Evolutionary conservation across 805 yeast species (phyloP).

Genomic region (Candida xiaguanensis): DNA sequence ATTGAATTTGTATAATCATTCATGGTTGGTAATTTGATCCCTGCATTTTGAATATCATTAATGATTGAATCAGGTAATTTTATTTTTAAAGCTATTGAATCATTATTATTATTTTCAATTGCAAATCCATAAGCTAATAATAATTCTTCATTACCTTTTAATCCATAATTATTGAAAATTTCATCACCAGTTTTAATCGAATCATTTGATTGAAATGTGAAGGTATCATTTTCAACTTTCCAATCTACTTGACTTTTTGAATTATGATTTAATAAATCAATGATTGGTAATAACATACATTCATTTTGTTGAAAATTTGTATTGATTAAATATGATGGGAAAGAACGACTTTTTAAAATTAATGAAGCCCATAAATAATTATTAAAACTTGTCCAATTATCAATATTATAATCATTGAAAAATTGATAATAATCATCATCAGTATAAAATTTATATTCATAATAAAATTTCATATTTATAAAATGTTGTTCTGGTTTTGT

Average conservation of each 20-base stretch:
- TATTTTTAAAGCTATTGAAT: conserved; percentile 56
- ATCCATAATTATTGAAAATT: conserved; percentile 79
- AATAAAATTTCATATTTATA: conserved; percentile 40
- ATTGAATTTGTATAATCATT: conserved; percentile 39
- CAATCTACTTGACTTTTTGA: conserved; percentile 62
- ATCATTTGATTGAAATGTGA: conserved; percentile 39
- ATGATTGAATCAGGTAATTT: conserved; percentile 41
- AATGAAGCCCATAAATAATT: conserved; percentile 74
- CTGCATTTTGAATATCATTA: conserved; percentile 28
- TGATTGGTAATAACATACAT: conserved; percentile 72
- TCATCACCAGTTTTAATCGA: conserved; percentile 40
- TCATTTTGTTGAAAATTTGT: conserved; percentile 37
- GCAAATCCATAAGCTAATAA: conserved; percentile 81
- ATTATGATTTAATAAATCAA: conserved; percentile 76
- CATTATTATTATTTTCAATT: conserved; percentile 53
- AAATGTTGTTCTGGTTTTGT: conserved; percentile 32
- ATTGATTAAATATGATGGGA: conserved; percentile 64
- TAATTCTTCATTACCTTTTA: conserved; percentile 81
- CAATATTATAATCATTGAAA: conserved; percentile 17
- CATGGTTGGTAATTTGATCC: conserved; percentile 34
- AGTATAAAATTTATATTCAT: conserved; percentile 37
- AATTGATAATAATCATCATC: conserved; percentile 33
- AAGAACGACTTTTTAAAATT: conserved; percentile 73
- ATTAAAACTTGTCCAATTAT: conserved; percentile 60
- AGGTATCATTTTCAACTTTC: conserved; percentile 33